Percentiles rank a stretch among this genome's conserved stretches.
Evolutionary conservation across 192 early-diverging fungal species (phyloP).

Genomic region (Backusella australiensis): DNA sequence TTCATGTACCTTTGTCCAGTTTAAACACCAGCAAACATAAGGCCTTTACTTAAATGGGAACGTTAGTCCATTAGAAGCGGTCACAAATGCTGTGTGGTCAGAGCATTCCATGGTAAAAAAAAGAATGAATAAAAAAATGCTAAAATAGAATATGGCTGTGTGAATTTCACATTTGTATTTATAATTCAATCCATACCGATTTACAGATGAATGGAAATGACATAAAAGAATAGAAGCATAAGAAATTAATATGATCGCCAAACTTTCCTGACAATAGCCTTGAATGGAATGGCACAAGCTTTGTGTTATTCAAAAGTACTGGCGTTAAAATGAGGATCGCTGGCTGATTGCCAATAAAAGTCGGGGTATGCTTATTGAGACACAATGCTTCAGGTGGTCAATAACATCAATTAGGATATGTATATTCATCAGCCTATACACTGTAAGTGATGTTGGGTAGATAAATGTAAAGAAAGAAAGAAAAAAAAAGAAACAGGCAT

Average conservation of each 20-base stretch:
- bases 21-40: neutral
- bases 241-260: neutral
- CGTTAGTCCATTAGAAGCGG: neutral
- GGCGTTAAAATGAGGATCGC: neutral
- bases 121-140: no score
- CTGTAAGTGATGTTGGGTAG: neutral
- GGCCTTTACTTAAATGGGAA: neutral
- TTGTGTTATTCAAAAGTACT: neutral
- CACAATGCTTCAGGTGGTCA: neutral
- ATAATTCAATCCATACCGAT: neutral
- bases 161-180: neutral
- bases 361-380: neutral
- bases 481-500: neutral
- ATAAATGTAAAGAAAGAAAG: neutral
- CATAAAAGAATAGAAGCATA: neutral
- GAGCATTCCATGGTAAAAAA: neutral
- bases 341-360: slow-evolving; percentile 1
- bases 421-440: neutral
- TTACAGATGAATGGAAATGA: neutral
- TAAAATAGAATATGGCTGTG: neutral
- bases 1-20: neutral
- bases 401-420: neutral
- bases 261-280: neutral
- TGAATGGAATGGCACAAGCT: neutral
- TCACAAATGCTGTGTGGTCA: neutral